A percentile compares a stretch with the other conserved stretches of the same genome.
Conservation (phyloP, 202 grass and related monocot genomes). For the Hordeum pubiflorum region DNA sequence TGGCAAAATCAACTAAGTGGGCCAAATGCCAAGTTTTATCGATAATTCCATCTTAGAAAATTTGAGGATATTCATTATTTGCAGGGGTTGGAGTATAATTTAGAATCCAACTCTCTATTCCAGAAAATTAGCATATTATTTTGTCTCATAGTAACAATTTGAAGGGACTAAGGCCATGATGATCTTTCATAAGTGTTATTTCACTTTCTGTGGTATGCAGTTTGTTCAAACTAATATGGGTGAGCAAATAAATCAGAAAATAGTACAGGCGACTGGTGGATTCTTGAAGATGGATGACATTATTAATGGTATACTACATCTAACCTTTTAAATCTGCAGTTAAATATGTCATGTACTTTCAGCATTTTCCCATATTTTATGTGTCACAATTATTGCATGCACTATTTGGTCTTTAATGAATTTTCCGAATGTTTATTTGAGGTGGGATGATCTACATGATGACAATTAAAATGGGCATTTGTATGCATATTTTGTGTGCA, state of each 20-base stretch:
- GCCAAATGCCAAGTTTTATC: background rate
- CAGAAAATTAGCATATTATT: background rate
- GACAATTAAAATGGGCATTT: background rate
- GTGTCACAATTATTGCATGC: background rate
- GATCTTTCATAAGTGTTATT: constrained; percentile 10
- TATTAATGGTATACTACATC: constrained; percentile 56
- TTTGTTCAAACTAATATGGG: constrained; percentile 76
- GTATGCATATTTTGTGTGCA: background rate
- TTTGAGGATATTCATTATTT: background rate
- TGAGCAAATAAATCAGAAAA: constrained; percentile 33
- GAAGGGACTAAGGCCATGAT: background rate
- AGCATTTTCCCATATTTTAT: background rate
- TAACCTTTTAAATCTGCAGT: background rate
- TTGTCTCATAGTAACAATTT: constrained; percentile 14
- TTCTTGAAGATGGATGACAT: constrained; percentile 73
- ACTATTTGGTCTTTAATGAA: constrained; percentile 9
- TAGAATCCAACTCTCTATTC: background rate
- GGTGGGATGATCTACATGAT: constrained; percentile 6
- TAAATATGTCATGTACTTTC: background rate
- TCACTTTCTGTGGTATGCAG: constrained; percentile 44
- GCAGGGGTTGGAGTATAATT: background rate
- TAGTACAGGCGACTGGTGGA: constrained; percentile 65
- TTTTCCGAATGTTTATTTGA: constrained; percentile 16
- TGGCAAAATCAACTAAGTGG: constrained; percentile 20
- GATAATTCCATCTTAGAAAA: background rate